Evolutionary conservation across 345 rosid genomes (phyloP).

Genomic region (Chamaenerion angustifolium): DNA sequence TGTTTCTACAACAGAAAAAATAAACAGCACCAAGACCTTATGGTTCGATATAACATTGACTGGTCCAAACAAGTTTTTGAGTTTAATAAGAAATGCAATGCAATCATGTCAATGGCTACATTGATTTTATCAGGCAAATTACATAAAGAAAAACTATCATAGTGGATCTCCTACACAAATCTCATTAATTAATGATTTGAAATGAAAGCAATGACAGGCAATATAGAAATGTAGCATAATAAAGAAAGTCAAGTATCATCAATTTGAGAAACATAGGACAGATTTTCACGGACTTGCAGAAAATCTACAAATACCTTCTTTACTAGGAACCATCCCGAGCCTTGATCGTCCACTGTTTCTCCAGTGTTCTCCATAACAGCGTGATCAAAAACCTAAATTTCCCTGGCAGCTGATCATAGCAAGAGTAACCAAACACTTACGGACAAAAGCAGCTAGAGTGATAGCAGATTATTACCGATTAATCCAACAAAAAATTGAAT

Average conservation of each 20-base stretch:
- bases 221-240: too few species aligned
- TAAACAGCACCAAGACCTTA: not conserved
- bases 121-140: not conserved
- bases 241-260: too few species aligned
- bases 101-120: not conserved
- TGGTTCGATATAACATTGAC: not conserved
- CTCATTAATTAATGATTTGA: too few species aligned
- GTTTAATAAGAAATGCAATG: too few species aligned
- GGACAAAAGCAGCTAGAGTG: too few species aligned
- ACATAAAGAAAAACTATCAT: not conserved
- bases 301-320: constrained; percentile 33
- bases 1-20: constrained; percentile 27
- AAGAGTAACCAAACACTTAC: not conserved
- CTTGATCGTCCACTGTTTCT: constrained; percentile 43
- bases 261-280: too few species aligned
- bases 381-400: constrained; percentile 8
- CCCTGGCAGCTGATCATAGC: not conserved
- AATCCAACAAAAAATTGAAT: too few species aligned
- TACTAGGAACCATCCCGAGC: constrained; percentile 60
- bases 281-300: not conserved
- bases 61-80: too few species aligned
- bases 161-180: too few species aligned
- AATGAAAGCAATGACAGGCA: too few species aligned
- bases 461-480: too few species aligned
- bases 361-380: constrained; percentile 32